Evolutionary conservation across 2,329 filamentous ascomycete species (phyloP).

Genomic region (Annulohypoxylon truncatum): DNA sequence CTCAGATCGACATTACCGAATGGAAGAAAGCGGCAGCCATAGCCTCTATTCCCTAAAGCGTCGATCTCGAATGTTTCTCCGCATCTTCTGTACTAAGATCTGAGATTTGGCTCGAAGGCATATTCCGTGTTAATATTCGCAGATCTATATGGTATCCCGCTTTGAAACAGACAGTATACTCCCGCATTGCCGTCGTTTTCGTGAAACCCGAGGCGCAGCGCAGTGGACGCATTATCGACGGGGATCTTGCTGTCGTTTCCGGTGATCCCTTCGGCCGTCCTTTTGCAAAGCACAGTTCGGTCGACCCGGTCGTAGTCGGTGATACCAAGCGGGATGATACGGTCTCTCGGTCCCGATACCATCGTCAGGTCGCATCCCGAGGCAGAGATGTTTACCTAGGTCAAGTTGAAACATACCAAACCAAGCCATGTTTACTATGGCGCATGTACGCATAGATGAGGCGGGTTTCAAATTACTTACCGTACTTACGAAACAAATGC

Average conservation of each 20-base stretch:
- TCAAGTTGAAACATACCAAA: constrained; percentile 50
- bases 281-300: constrained; percentile 59
- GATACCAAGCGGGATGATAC: constrained; percentile 62
- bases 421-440: background rate
- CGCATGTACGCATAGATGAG: background rate
- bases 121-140: constrained; percentile 1
- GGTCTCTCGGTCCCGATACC: constrained; percentile 59
- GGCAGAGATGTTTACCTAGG: constrained; percentile 60
- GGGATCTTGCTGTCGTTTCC: constrained; percentile 64
- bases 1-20: constrained; percentile 59
- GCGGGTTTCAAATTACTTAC: constrained; percentile 2
- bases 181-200: background rate
- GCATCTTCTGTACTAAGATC: constrained; percentile 63
- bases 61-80: constrained; percentile 64
- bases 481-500: constrained; percentile 60
- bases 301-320: constrained; percentile 52
- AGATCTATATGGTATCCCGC: background rate
- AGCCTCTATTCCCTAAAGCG: constrained; percentile 65
- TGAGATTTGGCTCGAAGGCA: constrained; percentile 52
- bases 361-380: constrained; percentile 62
- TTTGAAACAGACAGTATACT: background rate
- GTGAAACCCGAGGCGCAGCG: background rate
- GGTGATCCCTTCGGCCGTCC: constrained; percentile 58
- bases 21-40: constrained; percentile 60
- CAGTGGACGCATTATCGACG: constrained; percentile 64